Evolutionary conservation across 257 asterid species (phyloP), one percentile per base, ranked within the genome.

Genomic region (Solanum gandarillasii): DNA sequence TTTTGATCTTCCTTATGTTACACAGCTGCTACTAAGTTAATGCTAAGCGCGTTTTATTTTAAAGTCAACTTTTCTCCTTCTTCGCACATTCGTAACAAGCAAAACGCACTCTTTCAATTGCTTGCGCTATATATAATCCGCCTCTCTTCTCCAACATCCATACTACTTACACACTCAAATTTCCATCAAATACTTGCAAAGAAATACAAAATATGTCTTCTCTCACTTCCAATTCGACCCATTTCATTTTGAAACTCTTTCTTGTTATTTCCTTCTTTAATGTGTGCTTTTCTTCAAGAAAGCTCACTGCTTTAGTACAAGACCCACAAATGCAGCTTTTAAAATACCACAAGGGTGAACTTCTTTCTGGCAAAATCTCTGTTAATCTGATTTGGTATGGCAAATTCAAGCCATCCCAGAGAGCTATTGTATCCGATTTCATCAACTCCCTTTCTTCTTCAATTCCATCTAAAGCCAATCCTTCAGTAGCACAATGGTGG

Each of bases 401-500:
- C 0, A 78, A 84, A 12, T 89, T 89, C 87, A 84, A 52, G 34
- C 88, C 89, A 13, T 87, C 91, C 23, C 91, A 89, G 1, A 75
- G 52, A 58, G 34, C 89, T 9, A 84, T 89, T 12, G 31, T 89
- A 1, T 52, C 88, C 0, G 91, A 89, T 85, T 89, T 89, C 75
- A 27, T 89, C 84, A 78, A 91, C 43, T 95, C 98, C 0, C 87
- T 95, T 9, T 89, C 95, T 1, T 60, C 92, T 1, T 36, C 89
- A 0, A 36, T 3, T 74, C 10, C 90, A 4, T 60, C 92, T 25
- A 43, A 89, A 85, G 3, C 81, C 38, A 20, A 68, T 20, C 94
- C 92, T 2, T 92, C 94, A 0, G 93, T 92, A 18, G 90, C 90
- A 68, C 70, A 90, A 11, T 92, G 94, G 94, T 92, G 93, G 94